phyloP scores from a whole-genome alignment of 1,139 yeast genomes.

The Taiozyma sp. region DNA sequence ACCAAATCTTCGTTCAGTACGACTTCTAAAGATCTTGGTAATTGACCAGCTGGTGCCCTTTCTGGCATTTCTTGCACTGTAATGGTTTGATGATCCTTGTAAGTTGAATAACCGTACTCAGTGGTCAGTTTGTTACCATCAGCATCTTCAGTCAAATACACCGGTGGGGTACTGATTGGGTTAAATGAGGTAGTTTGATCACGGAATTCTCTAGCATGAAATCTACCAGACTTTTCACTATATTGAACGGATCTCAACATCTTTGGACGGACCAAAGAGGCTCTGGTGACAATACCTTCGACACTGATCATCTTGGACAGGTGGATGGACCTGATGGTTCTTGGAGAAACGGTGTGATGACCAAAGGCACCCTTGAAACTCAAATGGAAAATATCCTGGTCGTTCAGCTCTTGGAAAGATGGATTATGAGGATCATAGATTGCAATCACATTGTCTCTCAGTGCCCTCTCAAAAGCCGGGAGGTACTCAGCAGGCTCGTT shows the following conservation, averaged over 20 bases:
- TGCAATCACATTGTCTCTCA: constrained; percentile 74
- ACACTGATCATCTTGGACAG: constrained; percentile 81
- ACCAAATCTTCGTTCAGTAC: constrained; percentile 92
- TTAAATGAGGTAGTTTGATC: constrained; percentile 86
- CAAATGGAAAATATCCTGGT: constrained; percentile 65
- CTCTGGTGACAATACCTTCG: constrained; percentile 94
- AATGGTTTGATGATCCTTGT: constrained; percentile 90
- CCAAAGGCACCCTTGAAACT: constrained; percentile 94
- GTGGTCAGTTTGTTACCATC: constrained; percentile 86
- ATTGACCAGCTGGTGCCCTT: constrained; percentile 96
- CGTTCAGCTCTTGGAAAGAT: constrained; percentile 47
- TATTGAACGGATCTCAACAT: constrained; percentile 90
- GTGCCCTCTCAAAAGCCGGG: constrained; percentile 88
- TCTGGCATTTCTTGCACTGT: constrained; percentile 99
- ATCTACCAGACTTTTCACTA: constrained; percentile 78
- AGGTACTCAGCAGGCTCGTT: constrained; percentile 77
- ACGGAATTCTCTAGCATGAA: constrained; percentile 87
- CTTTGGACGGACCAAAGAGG: constrained; percentile 91
- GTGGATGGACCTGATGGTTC: constrained; percentile 75
- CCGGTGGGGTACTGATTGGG: constrained; percentile 63
- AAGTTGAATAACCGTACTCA: constrained; percentile 91
- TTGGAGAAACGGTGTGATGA: constrained; percentile 78
- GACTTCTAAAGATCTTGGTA: constrained; percentile 90
- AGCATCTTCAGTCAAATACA: constrained; percentile 90
- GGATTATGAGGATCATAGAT: constrained; percentile 54